Evolutionary conservation across 2,329 filamentous ascomycete genomes (phyloP), one percentile per base, ranked within the genome.

Genomic region (Ceratocystiopsis minuta): DNA sequence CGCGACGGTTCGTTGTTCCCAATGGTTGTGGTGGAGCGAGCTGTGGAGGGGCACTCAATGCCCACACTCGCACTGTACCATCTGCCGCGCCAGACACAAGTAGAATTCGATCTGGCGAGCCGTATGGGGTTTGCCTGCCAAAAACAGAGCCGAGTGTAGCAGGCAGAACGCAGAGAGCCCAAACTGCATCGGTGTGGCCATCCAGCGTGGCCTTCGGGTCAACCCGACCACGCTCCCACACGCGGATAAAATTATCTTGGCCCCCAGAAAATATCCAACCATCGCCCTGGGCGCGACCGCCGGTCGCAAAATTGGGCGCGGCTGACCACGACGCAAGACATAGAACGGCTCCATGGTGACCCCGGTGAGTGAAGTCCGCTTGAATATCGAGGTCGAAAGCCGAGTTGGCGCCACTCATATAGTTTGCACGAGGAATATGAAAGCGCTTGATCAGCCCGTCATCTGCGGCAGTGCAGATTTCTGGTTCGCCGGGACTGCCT

Each of bases 191-290:
- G 0, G 81, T 93, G 54, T 96, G 90, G 1, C 87, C 88, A 50
- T 95, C 85, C 4, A 98, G 67, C 0, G 86, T 94, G 2, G 86
- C 86, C 60, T 96, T 96, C 9, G 90, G 86, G 55, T 96, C 90
- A 31, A 98, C 85, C 38, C 88, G 70, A 24, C 88, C 88, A 40
- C 87, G 75, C 59, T 98, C 88, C 90, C 90, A 98, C 0, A 98
- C 86, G 28, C 87, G 76, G 34, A 98, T 78, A 7, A 85, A 93
- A 16, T 83, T 77, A 59, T 98, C 90, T 57, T 95, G 86, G 4
- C 90, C 90, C 46, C 90, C 90, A 6, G 88, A 96, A 60, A 98
- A 98, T 49, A 98, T 87, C 90, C 90, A 98, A 24, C 90, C 90
- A 52, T 96, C 90, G 31, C 88, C 88, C 52, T 81, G 76, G 9